Conservation (phyloP, 2,329 filamentous ascomycete species). For the Didymella keratinophila region DNA sequence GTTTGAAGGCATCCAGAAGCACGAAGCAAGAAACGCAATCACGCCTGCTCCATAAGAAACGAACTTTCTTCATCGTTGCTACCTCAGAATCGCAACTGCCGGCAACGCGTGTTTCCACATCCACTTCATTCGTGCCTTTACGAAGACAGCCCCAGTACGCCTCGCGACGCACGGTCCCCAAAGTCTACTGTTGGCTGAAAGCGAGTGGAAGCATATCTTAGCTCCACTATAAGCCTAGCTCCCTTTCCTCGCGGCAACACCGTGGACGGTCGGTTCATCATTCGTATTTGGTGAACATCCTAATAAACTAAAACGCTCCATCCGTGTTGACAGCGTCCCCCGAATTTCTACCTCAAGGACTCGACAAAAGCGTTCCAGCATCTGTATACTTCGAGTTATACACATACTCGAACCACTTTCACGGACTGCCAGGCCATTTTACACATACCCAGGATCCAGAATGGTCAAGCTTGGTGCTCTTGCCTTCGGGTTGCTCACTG, state of each 20-base stretch:
- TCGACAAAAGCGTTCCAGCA: conserved; percentile 1
- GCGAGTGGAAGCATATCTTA: conserved; percentile 18
- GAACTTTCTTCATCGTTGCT: background rate
- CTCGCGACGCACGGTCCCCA: conserved; percentile 16
- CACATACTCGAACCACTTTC: conserved; percentile 7
- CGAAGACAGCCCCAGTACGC: conserved; percentile 12
- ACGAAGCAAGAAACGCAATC: background rate
- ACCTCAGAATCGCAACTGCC: background rate
- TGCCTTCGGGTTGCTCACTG: conserved; percentile 33
- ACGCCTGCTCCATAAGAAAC: background rate
- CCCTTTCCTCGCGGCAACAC: conserved; percentile 2
- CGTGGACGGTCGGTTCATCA: conserved; percentile 3
- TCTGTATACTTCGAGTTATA: conserved; percentile 17
- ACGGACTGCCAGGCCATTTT: background rate
- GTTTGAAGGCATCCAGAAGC: conserved; percentile 3
- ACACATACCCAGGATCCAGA: conserved; percentile 2
- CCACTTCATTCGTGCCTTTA: conserved; percentile 4
- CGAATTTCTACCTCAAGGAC: background rate
- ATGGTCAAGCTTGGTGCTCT: conserved; percentile 36
- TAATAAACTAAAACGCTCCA: conserved; percentile 9
- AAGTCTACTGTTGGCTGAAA: conserved; percentile 11
- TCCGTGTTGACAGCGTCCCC: background rate
- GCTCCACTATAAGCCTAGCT: conserved; percentile 15
- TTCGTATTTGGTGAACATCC: conserved; percentile 4
- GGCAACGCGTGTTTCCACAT: background rate